A percentile compares a stretch with the other conserved stretches of the same genome.
These are phyloP conservation scores for Eucalyptus pauciflora DNA, from an alignment of 345 rosid genomes.

Conservation along the genomic window DNA sequence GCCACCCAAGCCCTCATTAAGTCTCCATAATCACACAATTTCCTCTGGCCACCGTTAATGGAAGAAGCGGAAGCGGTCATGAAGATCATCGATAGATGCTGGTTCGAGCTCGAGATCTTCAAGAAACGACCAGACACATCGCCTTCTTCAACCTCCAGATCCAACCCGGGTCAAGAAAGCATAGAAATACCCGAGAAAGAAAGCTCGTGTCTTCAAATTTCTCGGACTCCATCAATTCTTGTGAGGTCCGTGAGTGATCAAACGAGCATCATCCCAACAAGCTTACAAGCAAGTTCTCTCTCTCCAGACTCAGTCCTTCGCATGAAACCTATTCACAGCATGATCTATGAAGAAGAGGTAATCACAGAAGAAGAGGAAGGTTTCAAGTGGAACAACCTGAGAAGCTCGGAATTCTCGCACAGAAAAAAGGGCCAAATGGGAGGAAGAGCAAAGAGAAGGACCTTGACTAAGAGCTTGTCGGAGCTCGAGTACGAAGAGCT, in stretches of 20 bases:
- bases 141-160: not conserved
- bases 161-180: not conserved
- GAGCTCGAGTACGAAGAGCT: constrained; percentile 70
- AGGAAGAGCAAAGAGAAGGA: constrained; percentile 11
- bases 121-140: constrained; percentile 1
- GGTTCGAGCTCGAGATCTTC: constrained; percentile 36
- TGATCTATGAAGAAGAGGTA: constrained; percentile 3
- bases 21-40: not conserved
- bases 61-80: constrained; percentile 5
- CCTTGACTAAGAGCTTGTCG: constrained; percentile 38
- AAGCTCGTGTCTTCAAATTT: not conserved
- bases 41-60: constrained; percentile 16
- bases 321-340: not conserved
- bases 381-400: not conserved
- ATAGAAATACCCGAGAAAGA: constrained; percentile 5
- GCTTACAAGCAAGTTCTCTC: not conserved
- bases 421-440: not conserved
- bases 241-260: constrained; percentile 45
- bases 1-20: not conserved
- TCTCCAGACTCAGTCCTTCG: constrained; percentile 43
- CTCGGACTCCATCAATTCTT: constrained; percentile 1
- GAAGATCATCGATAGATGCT: constrained; percentile 27
- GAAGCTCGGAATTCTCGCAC: not conserved
- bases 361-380: not conserved
- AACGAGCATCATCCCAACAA: constrained; percentile 9